phyloP scores from a whole-genome alignment of 2,329 filamentous ascomycete genomes.

The Fusarium pseudocircinatum region DNA sequence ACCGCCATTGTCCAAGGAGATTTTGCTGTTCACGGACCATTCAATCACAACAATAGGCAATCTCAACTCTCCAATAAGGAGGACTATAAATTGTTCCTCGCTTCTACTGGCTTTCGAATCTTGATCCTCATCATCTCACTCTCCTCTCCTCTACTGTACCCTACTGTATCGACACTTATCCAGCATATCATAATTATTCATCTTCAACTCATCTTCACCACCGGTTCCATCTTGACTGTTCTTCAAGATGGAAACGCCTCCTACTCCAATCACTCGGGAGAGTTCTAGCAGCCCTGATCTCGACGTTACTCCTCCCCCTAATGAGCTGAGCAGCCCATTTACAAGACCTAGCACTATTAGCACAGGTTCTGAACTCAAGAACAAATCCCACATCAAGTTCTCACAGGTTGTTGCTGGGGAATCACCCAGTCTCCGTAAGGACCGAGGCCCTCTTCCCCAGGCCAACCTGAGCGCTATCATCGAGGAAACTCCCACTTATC shows the following conservation, averaged over 20 bases:
- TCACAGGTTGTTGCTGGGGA: neutral
- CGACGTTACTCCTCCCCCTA: slow-evolving; percentile 7
- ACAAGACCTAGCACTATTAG: slow-evolving; percentile 15
- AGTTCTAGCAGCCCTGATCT: slow-evolving; percentile 23
- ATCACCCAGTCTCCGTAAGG: neutral
- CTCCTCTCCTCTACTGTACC: neutral
- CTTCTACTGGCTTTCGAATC: slow-evolving; percentile 1
- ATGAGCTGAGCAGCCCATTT: slow-evolving; percentile 21
- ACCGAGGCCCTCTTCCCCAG: neutral
- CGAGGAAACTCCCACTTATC: neutral
- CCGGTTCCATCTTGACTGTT: neutral
- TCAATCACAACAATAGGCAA: slow-evolving; percentile 17
- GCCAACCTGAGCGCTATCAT: neutral
- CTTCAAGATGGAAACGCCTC: slow-evolving; percentile 6
- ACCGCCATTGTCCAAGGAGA: slow-evolving; percentile 12
- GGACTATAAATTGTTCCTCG: slow-evolving; percentile 24
- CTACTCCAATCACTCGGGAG: slow-evolving; percentile 10
- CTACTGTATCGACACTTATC: neutral
- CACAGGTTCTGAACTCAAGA: neutral
- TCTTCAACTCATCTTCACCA: neutral
- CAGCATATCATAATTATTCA: neutral
- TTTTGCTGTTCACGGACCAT: neutral
- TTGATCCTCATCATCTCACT: slow-evolving; percentile 15
- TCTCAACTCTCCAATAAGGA: neutral
- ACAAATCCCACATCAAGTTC: neutral